These are phyloP conservation scores for barrel medic (Medicago truncatula) DNA, from an alignment of 306 rosid species.

Conservation along the genomic window DNA sequence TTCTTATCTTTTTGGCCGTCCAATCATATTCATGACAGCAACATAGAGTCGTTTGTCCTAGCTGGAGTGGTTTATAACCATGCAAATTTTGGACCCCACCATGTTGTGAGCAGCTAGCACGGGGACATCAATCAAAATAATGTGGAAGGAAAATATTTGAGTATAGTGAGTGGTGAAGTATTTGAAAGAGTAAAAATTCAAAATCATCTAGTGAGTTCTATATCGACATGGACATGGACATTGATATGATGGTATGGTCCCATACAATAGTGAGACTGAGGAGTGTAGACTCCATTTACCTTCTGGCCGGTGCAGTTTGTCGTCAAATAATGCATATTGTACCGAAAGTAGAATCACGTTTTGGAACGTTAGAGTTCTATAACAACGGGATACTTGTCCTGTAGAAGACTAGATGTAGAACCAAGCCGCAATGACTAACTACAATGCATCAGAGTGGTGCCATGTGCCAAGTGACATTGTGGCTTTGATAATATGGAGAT, in stretches of 20 bases:
- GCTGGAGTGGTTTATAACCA: conserved; percentile 33
- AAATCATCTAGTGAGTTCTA: conserved; percentile 26
- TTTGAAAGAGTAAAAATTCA: neutral
- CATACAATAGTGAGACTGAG: neutral
- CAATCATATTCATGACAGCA: conserved; percentile 37
- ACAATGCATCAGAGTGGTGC: neutral
- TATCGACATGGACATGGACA: neutral
- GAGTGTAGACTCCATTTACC: neutral
- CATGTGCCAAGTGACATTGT: neutral
- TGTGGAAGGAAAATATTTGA: neutral
- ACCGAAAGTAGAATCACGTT: conserved; percentile 4
- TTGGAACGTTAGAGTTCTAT: neutral
- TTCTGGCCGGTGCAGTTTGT: conserved; percentile 11
- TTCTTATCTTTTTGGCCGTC: conserved; percentile 45
- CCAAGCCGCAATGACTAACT: neutral
- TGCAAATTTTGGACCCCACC: conserved; percentile 14
- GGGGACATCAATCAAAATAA: neutral
- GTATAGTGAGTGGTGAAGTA: neutral
- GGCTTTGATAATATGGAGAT: no score
- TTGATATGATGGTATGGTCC: neutral
- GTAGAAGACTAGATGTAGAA: neutral
- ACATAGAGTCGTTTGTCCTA: conserved; percentile 27
- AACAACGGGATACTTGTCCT: neutral
- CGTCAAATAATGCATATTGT: neutral
- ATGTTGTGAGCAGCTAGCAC: conserved; percentile 31